Base-by-base conservation (phyloP, 2,329 filamentous ascomycete species). In the Dryadomyces sulphureus region DNA sequence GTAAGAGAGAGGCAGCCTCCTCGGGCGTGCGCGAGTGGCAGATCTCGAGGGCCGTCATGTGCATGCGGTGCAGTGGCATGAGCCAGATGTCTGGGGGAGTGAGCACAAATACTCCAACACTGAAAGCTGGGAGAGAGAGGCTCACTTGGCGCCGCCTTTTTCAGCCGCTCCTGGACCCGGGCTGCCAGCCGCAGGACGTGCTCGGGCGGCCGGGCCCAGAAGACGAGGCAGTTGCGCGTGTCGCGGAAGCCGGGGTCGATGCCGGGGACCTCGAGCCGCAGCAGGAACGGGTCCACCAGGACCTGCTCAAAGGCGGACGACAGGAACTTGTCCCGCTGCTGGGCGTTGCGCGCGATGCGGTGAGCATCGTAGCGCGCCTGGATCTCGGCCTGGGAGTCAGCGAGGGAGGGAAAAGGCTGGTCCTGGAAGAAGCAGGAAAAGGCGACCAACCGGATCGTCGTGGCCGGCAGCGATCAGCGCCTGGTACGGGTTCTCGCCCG, bases 31-130 rank as follows among this genome's bases (percentile, higher is more conserved):
- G 78, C 21, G 81, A 88, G 60, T 92, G 87, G n/a, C 82, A 77
- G 24, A 94, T 67, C 60, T 96, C 90, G 2, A 95, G 70, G 1
- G 79, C 75, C 0, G 90, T 96, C 64, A 94, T 77, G 62, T 96
- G 90, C 57, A 94, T 79, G 49, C 75, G 74, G 45, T 81, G 68
- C 9, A 70, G 63, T 0, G 89, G 87, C 83, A 94, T 93, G 38
- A 90, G 69, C 90, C 90, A 96, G 22, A 94, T 34, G 24, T 47
- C 41, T 42, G 32, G 48, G 45, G 3, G 27, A 24, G 16, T 36
- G 19, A 21, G 17, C 14, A 35, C 19, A 19, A n/a, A n/a, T n/a
- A n/a, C n/a, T n/a, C n/a, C n/a, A n/a, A n/a, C n/a, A n/a, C n/a
- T n/a, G n/a, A n/a, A n/a, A n/a, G n/a, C n/a, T n/a, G 7, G 4